Evolutionary conservation across 2,329 filamentous ascomycete genomes (phyloP), one percentile per base, ranked within the genome.

Genomic region (Diaporthe sp.): DNA sequence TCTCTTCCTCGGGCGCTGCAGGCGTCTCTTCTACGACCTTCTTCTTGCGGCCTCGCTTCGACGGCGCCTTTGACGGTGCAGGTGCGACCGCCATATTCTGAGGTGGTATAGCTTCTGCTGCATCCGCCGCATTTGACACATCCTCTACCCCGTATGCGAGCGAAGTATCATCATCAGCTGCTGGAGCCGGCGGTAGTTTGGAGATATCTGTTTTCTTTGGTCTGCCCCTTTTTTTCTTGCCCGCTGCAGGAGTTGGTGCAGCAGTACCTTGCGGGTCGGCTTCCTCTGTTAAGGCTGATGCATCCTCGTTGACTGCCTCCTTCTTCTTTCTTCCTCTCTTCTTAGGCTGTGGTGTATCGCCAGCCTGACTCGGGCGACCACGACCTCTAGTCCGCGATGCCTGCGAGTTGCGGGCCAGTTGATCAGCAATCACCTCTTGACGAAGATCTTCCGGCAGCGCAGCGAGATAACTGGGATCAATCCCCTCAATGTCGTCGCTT

Each of bases 161-260:
- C n/a, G 73, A 25, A 10, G 22, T 70, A 25, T 58, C 42, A 19
- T 58, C 44, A 34, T 65, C 70, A 37, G 61, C 55, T 39, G 71
- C 62, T 19, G 49, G 22, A 28, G 25, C 61, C 25, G 39, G 31
- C 17, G 28, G 61, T 17, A 62, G 72, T 57, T 80, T 80, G 34
- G 51, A 7, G 9, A 44, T n/a, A 0, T 81, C 81, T 2, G 79
- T 77, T 74, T 87, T 88, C 75, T 82, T 84, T 22, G 86, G 86
- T 28, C 87, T 82, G 5, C 87, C 87, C 68, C 87, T 82, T 75
- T 83, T 85, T 79, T 83, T 86, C 73, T 80, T 81, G 15, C 75
- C 46, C 46, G 75, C 25, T 22, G 53, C 53, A 31, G 61, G 8
- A 25, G 55, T 49, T 19, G 39, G 15, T 53, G 71, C 67, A 44